phyloP scores from a whole-genome alignment of 2,329 filamentous ascomycete genomes.

The Plectosphaerella cucumerina region DNA sequence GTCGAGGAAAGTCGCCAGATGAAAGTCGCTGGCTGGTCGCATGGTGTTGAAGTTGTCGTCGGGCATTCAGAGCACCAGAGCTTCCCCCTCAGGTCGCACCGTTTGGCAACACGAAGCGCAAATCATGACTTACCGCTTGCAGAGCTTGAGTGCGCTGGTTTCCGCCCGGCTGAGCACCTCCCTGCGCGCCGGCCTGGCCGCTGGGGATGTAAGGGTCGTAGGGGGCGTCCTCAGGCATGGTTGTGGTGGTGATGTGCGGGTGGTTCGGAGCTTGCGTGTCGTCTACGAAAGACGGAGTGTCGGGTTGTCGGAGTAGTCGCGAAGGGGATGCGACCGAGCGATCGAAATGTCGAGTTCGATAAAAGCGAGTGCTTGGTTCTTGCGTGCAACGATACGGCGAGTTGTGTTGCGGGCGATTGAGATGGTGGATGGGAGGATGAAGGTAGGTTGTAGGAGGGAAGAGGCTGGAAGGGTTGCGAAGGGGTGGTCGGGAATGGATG shows the following conservation, averaged over 20 bases:
- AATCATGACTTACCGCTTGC: constrained; percentile 69
- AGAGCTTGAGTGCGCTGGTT: constrained; percentile 59
- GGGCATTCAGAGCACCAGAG: no score
- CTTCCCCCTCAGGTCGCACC: no score
- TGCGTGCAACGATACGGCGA: no score
- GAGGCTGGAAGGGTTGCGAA: neutral
- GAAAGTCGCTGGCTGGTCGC: no score
- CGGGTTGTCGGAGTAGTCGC: neutral
- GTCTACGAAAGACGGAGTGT: neutral
- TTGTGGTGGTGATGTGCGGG: constrained; percentile 18
- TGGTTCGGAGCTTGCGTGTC: neutral
- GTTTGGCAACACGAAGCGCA: no score
- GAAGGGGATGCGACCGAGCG: neutral
- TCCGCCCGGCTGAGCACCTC: constrained; percentile 29
- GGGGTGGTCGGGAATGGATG: neutral
- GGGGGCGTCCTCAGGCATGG: constrained; percentile 57
- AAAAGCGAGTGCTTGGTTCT: no score
- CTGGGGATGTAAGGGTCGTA: constrained; percentile 89
- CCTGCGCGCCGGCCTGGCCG: constrained; percentile 45
- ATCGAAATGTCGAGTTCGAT: neutral
- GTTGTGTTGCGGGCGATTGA: no score
- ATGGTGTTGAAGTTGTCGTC: no score
- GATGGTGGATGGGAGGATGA: no score
- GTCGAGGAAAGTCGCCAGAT: no score
- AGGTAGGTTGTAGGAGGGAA: no score